Evolutionary conservation across 305 asterid genomes (phyloP).

Genomic region (Fraxinus platypoda): DNA sequence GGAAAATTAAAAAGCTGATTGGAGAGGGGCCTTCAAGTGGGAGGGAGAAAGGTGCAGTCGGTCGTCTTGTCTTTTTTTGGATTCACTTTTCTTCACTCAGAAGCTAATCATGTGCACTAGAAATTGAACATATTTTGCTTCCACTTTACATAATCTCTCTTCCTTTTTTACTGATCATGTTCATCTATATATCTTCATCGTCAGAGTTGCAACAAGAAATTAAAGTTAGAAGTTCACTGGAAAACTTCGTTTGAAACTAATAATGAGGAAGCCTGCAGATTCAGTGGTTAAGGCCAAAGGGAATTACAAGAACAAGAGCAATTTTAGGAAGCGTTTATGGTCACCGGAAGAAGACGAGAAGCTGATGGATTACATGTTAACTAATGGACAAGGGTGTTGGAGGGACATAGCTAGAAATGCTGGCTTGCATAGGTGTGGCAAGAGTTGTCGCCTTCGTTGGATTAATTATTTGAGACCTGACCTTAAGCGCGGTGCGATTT

Average conservation of each 20-base stretch:
- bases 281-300: slow-evolving; percentile 41
- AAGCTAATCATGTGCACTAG: not conserved
- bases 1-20: not conserved
- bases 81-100: not conserved
- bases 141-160: slow-evolving; percentile 81
- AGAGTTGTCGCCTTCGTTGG: slow-evolving; percentile 88
- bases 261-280: slow-evolving; percentile 73
- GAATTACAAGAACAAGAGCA: slow-evolving; percentile 48
- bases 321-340: slow-evolving; percentile 81
- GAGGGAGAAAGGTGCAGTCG: not conserved
- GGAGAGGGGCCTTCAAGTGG: not conserved
- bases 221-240: not conserved
- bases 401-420: slow-evolving; percentile 86
- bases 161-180: slow-evolving; percentile 26
- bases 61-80: slow-evolving; percentile 26
- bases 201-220: not conserved
- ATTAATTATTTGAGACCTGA: slow-evolving; percentile 86
- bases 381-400: slow-evolving; percentile 89
- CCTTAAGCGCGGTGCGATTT: slow-evolving; percentile 87
- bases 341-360: slow-evolving; percentile 94
- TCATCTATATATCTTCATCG: slow-evolving; percentile 18
- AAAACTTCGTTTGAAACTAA: slow-evolving; percentile 7
- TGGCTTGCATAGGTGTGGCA: slow-evolving; percentile 75
- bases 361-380: slow-evolving; percentile 73
- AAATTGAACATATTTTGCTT: slow-evolving; percentile 68